phyloP scores from a whole-genome alignment of 805 yeast genomes.

The Candida maris region DNA sequence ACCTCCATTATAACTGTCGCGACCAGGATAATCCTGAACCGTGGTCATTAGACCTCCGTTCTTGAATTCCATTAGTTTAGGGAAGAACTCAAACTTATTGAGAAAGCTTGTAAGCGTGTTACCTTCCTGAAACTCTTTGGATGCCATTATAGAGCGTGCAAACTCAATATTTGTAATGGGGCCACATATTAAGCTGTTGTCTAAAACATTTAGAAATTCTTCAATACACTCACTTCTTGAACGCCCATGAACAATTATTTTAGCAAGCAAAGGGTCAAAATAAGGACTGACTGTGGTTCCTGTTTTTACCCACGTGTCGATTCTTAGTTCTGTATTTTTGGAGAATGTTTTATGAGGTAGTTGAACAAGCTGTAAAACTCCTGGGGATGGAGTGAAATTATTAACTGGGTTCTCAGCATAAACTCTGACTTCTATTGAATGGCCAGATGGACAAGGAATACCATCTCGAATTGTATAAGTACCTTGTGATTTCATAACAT shows the following conservation, averaged over 20 bases:
- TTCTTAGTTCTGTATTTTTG: constrained; percentile 38
- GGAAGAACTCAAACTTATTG: constrained; percentile 73
- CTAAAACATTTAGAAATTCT: constrained; percentile 71
- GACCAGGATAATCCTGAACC: constrained; percentile 91
- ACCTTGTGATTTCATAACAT: neutral
- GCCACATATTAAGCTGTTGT: constrained; percentile 82
- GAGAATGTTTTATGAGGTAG: constrained; percentile 75
- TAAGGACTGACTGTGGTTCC: constrained; percentile 87
- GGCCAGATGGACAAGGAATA: constrained; percentile 63
- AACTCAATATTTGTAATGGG: constrained; percentile 87
- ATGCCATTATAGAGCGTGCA: constrained; percentile 31
- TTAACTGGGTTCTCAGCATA: constrained; percentile 96
- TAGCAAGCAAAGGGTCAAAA: constrained; percentile 93
- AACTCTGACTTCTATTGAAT: constrained; percentile 91
- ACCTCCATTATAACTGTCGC: constrained; percentile 82
- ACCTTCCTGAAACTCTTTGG: constrained; percentile 77
- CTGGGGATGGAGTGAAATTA: constrained; percentile 93
- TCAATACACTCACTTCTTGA: constrained; percentile 79
- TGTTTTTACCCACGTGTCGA: constrained; percentile 87
- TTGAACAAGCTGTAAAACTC: constrained; percentile 75
- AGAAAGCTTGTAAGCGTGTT: constrained; percentile 80
- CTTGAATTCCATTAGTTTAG: constrained; percentile 78
- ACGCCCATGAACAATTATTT: constrained; percentile 88
- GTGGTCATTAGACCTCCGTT: constrained; percentile 93
- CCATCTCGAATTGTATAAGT: constrained; percentile 22